Conservation (phyloP, 768 basidiomycete genomes). For the Mycena latifolia region DNA sequence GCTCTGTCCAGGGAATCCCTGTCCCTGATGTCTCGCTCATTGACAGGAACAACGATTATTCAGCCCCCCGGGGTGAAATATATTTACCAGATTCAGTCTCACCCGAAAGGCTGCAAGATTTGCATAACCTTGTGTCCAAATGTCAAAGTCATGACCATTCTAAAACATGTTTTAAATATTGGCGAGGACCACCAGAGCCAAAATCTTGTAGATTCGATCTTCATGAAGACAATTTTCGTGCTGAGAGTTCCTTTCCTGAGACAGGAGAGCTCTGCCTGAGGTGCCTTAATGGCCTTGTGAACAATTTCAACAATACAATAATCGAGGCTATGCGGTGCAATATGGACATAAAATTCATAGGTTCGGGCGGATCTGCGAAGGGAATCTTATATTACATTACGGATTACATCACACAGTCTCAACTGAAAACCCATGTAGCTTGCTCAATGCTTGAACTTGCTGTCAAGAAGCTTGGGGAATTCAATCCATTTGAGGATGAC, state of each 20-base stretch:
- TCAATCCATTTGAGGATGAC: no score
- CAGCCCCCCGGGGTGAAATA: no score
- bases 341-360: no score
- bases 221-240: conserved; percentile 9
- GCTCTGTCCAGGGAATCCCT: conserved; percentile 8
- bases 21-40: no score
- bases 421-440: conserved; percentile 38
- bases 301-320: conserved; percentile 27
- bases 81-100: no score
- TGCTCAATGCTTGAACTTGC: conserved; percentile 32
- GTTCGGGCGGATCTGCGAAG: conserved; percentile 44
- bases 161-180: conserved; percentile 33
- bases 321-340: conserved; percentile 36
- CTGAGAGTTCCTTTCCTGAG: conserved; percentile 1
- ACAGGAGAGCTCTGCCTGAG: conserved; percentile 14
- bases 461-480: no score
- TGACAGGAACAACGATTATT: not conserved
- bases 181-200: conserved; percentile 17
- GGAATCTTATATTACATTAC: conserved; percentile 48
- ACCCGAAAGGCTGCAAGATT: conserved; percentile 1
- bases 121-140: conserved; percentile 17
- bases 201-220: conserved; percentile 30
- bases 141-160: conserved; percentile 32
- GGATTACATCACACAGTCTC: conserved; percentile 49
- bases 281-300: conserved; percentile 10